Evolutionary conservation across 2,329 filamentous ascomycete genomes (phyloP).

Genomic region (Colletotrichum lentis): DNA sequence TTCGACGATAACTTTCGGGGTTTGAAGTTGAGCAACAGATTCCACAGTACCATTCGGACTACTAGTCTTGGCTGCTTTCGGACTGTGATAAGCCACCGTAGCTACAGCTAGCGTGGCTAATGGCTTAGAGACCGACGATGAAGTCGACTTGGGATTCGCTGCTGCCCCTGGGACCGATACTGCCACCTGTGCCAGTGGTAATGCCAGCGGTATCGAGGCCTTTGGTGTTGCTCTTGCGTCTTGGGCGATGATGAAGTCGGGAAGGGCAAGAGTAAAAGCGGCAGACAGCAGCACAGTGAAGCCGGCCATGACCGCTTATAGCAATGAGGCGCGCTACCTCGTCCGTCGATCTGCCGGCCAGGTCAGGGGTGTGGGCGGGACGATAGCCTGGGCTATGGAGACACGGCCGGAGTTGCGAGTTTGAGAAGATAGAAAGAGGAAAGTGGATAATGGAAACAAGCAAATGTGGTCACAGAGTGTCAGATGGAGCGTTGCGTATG

Average conservation of each 20-base stretch:
- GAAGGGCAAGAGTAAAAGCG: slow-evolving; percentile 7
- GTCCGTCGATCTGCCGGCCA: background rate
- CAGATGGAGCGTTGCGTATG: slow-evolving; percentile 9
- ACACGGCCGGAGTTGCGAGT: background rate
- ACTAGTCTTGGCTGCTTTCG: background rate
- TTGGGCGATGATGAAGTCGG: slow-evolving; percentile 1
- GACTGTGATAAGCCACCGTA: background rate
- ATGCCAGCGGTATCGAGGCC: background rate
- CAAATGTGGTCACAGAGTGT: slow-evolving; percentile 1
- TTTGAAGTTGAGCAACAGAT: background rate
- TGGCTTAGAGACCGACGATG: background rate
- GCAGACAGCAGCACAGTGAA: slow-evolving; percentile 2
- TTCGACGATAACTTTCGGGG: slow-evolving; percentile 25
- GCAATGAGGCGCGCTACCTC: background rate
- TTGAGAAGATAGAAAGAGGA: slow-evolving; percentile 6
- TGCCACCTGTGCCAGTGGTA: slow-evolving; percentile 1
- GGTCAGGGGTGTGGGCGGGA: slow-evolving; percentile 7
- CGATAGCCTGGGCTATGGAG: slow-evolving; percentile 5
- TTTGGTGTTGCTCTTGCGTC: background rate
- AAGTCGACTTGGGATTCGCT: background rate
- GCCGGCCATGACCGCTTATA: slow-evolving; percentile 20
- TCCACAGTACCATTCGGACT: background rate
- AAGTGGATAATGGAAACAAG: background rate
- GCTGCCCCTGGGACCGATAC: background rate
- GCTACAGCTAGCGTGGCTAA: background rate